Base-by-base conservation (phyloP, 495 filamentous ascomycete genomes). In the Aspergillus funiculosus region DNA sequence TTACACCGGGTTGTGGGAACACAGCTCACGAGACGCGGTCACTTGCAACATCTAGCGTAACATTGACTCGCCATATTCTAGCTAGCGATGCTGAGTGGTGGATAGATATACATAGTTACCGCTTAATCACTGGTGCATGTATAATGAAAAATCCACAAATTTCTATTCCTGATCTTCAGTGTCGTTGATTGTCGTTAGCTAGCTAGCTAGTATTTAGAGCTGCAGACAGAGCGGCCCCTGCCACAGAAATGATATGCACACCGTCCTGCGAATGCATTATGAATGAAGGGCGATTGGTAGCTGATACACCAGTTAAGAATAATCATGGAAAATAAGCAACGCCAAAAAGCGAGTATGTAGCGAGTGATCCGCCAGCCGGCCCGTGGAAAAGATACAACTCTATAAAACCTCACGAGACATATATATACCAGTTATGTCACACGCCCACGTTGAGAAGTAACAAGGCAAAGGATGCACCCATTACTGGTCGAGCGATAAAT, bases 401-500 rank as follows among this genome's bases (percentile, higher is more conserved):
- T 38, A 43, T 35, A 13, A 22, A 37, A 45, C 20, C 14, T n/a
- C 17, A 37, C 10, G n/a, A 32, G 24, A 15, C 28, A 35, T 28
- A 17, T 24, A 43, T 36, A 32, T 35, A 51, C 27, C 28, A 20
- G 15, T n/a, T n/a, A 19, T 14, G n/a, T 22, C 5, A 45, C 13
- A 3, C 4, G 15, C 28, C 27, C 31, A 44, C 13, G 5, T 44
- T 27, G 9, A 59, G 46, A 5, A 74, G 61, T 11, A 80, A 59
- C n/a, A 76, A 57, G 6, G 74, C 67, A 56, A 78, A 81, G 8
- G 62, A 53, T 7, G 72, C 77, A 1, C 78, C 78, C 40, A 79
- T 62, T 6, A 77, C 76, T 13, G 78, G 76, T 17, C 77, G 67
- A n/a, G 73, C 75, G 17, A 67, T 61, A 46, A 81, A 80, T 3